Evolutionary conservation across 768 basidiomycete species (phyloP), one percentile per base, ranked within the genome.

Genomic region (Mycena vitilis): DNA sequence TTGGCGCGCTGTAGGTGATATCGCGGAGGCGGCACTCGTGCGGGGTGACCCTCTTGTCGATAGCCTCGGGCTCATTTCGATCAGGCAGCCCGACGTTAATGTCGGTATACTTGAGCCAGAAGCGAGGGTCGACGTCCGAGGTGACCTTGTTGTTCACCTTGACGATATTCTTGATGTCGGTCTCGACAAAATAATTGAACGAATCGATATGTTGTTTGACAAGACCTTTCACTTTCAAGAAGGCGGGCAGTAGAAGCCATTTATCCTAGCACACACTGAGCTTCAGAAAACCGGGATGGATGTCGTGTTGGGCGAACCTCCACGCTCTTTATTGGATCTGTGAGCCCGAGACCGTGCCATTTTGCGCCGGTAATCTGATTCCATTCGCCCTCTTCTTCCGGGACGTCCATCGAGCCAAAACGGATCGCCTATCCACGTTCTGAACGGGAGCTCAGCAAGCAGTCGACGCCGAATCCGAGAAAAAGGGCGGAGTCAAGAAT

Each of bases 191-290:
- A 80, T 97, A 96, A 82, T 98, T 98, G 89, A 95, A 99, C 10
- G 95, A 98, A 79, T 98, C 98, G 73, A 98, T 94, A 77, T 99
- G 98, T 77, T 99, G 98, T 82, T 99, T 99, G 69, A 99, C 98
- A 16, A 99, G 90, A 66, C 98, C 98, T 75, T 99, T 99, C 69
- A 98, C 95, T 81, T 96, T 93, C 59, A 99, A 85, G 75, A 99
- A 99, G 12, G 96, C 97, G 2, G 98, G 98, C 3, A 99, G 83
- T 12, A 99, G 83, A 22, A 98, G 88, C 98, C 98, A 99, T 90
- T 99, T 99, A 78, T 99, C 98, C 96, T 98, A 51, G 38, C 34
- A 58, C 60, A 65, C 40, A 71, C 68, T 63, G 22, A 69, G 69
- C 42, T 40, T 48, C 55, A 40, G 40, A 34, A 57, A 36, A 63